Percentiles rank a stretch among this genome's conserved stretches.
These are phyloP conservation scores for Cicer pinnatifidum DNA, from an alignment of 306 rosid genomes.

Conservation along the genomic window DNA sequence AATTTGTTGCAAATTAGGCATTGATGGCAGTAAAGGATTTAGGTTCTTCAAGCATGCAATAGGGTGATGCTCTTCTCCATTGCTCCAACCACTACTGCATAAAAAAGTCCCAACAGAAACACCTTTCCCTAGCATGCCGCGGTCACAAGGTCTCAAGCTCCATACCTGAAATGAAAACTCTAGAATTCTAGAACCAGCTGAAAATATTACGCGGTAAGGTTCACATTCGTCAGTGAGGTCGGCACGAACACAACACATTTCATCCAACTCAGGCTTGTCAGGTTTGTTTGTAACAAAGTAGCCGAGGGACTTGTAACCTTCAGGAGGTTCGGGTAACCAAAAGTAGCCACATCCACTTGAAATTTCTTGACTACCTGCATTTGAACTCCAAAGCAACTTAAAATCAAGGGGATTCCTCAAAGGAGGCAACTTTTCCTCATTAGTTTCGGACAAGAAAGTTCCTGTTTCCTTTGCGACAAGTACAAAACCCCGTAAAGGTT, in stretches of 20 bases:
- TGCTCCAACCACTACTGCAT: conserved; percentile 51
- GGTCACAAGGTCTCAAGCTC: conserved; percentile 65
- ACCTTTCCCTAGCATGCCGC: conserved; percentile 76
- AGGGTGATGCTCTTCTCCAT: conserved; percentile 51
- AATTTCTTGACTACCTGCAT: conserved; percentile 52
- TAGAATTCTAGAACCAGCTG: conserved; percentile 40
- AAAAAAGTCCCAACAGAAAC: conserved; percentile 77
- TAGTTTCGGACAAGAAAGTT: conserved; percentile 38
- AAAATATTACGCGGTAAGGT: conserved; percentile 52
- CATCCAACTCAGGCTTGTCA: conserved; percentile 70
- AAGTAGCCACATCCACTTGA: conserved; percentile 58
- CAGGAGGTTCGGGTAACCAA: conserved; percentile 82
- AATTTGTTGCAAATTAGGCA: conserved; percentile 86
- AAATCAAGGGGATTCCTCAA: conserved; percentile 71
- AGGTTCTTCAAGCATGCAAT: conserved; percentile 83
- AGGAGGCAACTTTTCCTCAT: conserved; percentile 55
- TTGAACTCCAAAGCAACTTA: conserved; percentile 62
- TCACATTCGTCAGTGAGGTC: conserved; percentile 77
- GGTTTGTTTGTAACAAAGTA: conserved; percentile 70
- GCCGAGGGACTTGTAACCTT: conserved; percentile 79
- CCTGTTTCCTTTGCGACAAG: conserved; percentile 68
- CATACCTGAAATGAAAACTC: conserved; percentile 62
- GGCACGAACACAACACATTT: conserved; percentile 73
- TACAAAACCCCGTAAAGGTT: conserved; percentile 69
- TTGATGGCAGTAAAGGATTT: conserved; percentile 52